Percentiles rank a stretch among this genome's conserved stretches.
Evolutionary conservation across 2,329 filamentous ascomycete genomes (phyloP).

Genomic region (Nemania diffusa): DNA sequence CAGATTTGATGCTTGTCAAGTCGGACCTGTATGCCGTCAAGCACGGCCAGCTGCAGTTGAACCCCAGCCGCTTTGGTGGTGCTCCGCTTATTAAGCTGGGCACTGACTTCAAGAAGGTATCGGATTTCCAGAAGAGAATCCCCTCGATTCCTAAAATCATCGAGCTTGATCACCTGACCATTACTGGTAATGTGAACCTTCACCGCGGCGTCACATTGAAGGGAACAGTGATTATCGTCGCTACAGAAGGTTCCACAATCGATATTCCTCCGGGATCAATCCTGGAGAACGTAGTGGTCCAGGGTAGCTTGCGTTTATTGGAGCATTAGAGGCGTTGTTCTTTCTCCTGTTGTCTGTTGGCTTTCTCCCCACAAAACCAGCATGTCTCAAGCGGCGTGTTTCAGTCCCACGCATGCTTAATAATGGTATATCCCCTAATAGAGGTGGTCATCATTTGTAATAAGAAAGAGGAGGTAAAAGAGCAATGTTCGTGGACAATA

Average conservation of each 20-base stretch:
- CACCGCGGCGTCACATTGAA: slow-evolving; percentile 95
- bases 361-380: slow-evolving; percentile 8
- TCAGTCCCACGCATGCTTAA: slow-evolving; percentile 23
- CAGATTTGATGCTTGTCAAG: slow-evolving; percentile 99
- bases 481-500: slow-evolving; percentile 1
- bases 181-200: slow-evolving; percentile 96
- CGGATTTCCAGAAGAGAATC: slow-evolving; percentile 91
- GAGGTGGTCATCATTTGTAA: slow-evolving; percentile 35
- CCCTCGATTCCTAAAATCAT: slow-evolving; percentile 89
- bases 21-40: slow-evolving; percentile 98
- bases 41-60: slow-evolving; percentile 98
- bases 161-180: slow-evolving; percentile 93
- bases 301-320: slow-evolving; percentile 86
- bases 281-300: slow-evolving; percentile 98
- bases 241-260: slow-evolving; percentile 96
- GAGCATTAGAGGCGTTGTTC: slow-evolving; percentile 64
- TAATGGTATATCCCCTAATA: slow-evolving; percentile 36
- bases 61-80: slow-evolving; percentile 94
- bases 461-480: slow-evolving; percentile 27
- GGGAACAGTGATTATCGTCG: slow-evolving; percentile 98
- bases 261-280: slow-evolving; percentile 97
- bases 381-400: slow-evolving; percentile 14
- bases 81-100: slow-evolving; percentile 99
- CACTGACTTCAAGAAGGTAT: slow-evolving; percentile 99
- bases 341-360: slow-evolving; percentile 16